These are phyloP conservation scores for Huntiella savannae DNA, from an alignment of 2,329 filamentous ascomycete species.

Conservation along the genomic window DNA sequence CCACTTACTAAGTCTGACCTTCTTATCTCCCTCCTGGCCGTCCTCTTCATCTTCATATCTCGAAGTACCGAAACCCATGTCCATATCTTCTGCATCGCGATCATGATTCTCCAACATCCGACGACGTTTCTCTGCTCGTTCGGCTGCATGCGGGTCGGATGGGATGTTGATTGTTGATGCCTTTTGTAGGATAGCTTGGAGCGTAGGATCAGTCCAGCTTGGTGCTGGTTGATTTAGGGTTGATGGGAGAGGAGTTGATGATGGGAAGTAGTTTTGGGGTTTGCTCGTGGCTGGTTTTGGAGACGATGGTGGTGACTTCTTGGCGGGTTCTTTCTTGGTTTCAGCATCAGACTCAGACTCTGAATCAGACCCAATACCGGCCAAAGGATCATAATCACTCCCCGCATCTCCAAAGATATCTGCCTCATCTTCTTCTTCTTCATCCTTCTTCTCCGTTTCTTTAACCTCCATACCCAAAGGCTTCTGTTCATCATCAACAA, in stretches of 20 bases:
- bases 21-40: slow-evolving; percentile 38
- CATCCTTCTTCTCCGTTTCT: slow-evolving; percentile 32
- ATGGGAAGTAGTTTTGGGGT: slow-evolving; percentile 37
- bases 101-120: slow-evolving; percentile 56
- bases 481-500: slow-evolving; percentile 35
- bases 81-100: slow-evolving; percentile 76
- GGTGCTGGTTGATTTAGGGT: slow-evolving; percentile 40
- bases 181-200: slow-evolving; percentile 71
- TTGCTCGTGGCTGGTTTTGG: slow-evolving; percentile 22
- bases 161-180: slow-evolving; percentile 45
- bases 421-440: slow-evolving; percentile 35
- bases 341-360: slow-evolving; percentile 26
- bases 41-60: slow-evolving; percentile 79
- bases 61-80: slow-evolving; percentile 83
- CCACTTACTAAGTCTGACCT: slow-evolving; percentile 51
- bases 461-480: slow-evolving; percentile 49
- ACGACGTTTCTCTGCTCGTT: slow-evolving; percentile 48
- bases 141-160: slow-evolving; percentile 26
- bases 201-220: slow-evolving; percentile 52
- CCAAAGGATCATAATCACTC: slow-evolving; percentile 49
- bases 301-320: slow-evolving; percentile 18
- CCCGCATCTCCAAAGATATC: slow-evolving; percentile 49
- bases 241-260: slow-evolving; percentile 19
- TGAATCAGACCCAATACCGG: slow-evolving; percentile 27
- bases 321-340: slow-evolving; percentile 17